A percentile compares a stretch with the other conserved stretches of the same genome.
These are phyloP conservation scores for Silene coronaria DNA, from an alignment of 179 eudicot species.

Conservation along the genomic window DNA sequence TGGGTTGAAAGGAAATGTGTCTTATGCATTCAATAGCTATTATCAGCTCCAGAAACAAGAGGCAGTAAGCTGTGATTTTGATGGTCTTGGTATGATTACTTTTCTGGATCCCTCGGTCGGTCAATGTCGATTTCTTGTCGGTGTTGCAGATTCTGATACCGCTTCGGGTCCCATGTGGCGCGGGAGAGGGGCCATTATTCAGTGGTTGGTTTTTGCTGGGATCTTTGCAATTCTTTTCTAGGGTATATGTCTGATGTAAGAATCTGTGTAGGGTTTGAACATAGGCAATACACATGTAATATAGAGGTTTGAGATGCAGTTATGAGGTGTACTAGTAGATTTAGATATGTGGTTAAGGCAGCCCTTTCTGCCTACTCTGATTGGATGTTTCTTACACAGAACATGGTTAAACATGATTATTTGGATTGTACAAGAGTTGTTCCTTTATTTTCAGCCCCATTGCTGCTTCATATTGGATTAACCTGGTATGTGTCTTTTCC, in stretches of 20 bases:
- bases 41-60: conserved; percentile 20
- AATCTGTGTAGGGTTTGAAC: not conserved
- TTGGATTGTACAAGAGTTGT: too few relatives aligned
- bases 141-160: conserved; percentile 37
- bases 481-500: not conserved
- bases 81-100: conserved; percentile 81
- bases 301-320: conserved; percentile 2
- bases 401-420: too few relatives aligned
- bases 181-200: conserved; percentile 14
- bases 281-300: not conserved
- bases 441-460: not conserved
- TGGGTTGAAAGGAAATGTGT: conserved; percentile 2
- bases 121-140: conserved; percentile 73
- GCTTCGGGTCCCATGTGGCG: conserved; percentile 29
- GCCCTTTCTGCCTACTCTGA: not conserved
- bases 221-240: conserved; percentile 10
- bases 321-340: not conserved
- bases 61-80: conserved; percentile 70
- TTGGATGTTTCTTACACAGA: too few relatives aligned
- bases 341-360: not conserved
- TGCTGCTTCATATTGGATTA: not conserved
- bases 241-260: not conserved
- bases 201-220: conserved; percentile 29
- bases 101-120: conserved; percentile 80
- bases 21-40: conserved; percentile 12